Evolutionary conservation across 2,329 filamentous ascomycete genomes (phyloP).

Genomic region (Balansia obtecta): DNA sequence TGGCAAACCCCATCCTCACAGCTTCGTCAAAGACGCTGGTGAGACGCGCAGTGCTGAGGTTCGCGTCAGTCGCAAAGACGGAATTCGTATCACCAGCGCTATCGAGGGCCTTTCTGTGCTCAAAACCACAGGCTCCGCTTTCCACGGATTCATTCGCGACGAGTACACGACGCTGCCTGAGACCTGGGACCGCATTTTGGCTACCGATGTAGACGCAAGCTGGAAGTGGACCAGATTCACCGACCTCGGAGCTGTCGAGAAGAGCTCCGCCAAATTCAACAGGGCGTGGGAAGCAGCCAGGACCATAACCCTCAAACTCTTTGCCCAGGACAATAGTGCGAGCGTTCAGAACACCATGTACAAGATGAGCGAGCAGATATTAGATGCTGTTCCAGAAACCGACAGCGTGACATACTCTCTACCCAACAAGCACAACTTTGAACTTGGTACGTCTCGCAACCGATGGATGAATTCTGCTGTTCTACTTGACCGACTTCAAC

Average conservation of each 20-base stretch:
- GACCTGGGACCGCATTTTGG: constrained; percentile 89
- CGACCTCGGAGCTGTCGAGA: constrained; percentile 53
- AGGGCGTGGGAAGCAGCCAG: constrained; percentile 66
- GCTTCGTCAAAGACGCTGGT: constrained; percentile 79
- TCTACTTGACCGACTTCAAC: background rate
- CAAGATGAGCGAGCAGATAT: constrained; percentile 87
- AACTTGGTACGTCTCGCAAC: constrained; percentile 56
- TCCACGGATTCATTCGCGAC: constrained; percentile 87
- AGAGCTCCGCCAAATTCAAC: constrained; percentile 57
- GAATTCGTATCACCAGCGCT: constrained; percentile 64
- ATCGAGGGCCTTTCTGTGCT: constrained; percentile 78
- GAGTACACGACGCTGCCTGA: constrained; percentile 86
- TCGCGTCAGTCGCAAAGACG: constrained; percentile 50
- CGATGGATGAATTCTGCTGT: background rate
- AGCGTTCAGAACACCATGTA: constrained; percentile 98
- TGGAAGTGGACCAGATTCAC: constrained; percentile 77
- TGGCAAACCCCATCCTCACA: constrained; percentile 86
- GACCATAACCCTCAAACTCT: constrained; percentile 77
- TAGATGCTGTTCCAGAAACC: constrained; percentile 60
- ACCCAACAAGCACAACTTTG: constrained; percentile 98
- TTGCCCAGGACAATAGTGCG: constrained; percentile 80
- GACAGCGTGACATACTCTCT: constrained; percentile 68
- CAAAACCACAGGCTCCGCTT: constrained; percentile 92
- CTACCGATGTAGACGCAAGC: constrained; percentile 75
- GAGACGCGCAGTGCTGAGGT: constrained; percentile 80